Evolutionary conservation across 768 basidiomycete species (phyloP).

Genomic region (Erythrobasidium yunnanense): DNA sequence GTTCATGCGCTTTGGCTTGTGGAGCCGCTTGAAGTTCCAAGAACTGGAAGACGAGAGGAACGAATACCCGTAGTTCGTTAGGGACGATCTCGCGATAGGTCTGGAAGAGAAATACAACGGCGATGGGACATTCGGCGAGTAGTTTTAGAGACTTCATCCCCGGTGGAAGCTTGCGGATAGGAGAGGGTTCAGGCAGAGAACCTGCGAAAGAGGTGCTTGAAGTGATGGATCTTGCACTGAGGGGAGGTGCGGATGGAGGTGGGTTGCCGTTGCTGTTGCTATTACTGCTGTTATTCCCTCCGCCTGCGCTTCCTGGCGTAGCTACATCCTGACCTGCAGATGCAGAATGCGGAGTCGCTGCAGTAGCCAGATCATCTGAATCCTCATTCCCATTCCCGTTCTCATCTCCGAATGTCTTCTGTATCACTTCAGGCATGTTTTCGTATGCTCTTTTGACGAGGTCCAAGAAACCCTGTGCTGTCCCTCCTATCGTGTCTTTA

Average conservation of each 20-base stretch:
- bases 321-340: neutral
- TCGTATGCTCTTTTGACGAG: conserved; percentile 67
- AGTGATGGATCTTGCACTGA: conserved; percentile 2
- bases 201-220: neutral
- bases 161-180: conserved; percentile 28
- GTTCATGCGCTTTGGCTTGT: conserved; percentile 64
- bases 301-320: conserved; percentile 9
- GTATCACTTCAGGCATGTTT: conserved; percentile 61
- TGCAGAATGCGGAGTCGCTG: neutral
- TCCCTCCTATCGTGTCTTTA: conserved; percentile 59
- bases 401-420: conserved; percentile 58
- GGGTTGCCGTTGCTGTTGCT: no score
- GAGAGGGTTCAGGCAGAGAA: neutral
- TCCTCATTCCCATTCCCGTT: conserved; percentile 6
- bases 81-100: conserved; percentile 58
- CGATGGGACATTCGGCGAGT: conserved; percentile 82
- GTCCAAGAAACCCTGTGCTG: conserved; percentile 64
- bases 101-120: conserved; percentile 81
- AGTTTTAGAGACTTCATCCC: conserved; percentile 84
- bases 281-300: no score
- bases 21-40: conserved; percentile 69
- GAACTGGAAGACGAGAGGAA: conserved; percentile 59
- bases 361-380: conserved; percentile 8
- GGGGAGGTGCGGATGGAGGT: neutral
- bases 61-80: conserved; percentile 57